Evolutionary conservation across 768 basidiomycete species (phyloP).

Genomic region (Xerocomus potaroensis): DNA sequence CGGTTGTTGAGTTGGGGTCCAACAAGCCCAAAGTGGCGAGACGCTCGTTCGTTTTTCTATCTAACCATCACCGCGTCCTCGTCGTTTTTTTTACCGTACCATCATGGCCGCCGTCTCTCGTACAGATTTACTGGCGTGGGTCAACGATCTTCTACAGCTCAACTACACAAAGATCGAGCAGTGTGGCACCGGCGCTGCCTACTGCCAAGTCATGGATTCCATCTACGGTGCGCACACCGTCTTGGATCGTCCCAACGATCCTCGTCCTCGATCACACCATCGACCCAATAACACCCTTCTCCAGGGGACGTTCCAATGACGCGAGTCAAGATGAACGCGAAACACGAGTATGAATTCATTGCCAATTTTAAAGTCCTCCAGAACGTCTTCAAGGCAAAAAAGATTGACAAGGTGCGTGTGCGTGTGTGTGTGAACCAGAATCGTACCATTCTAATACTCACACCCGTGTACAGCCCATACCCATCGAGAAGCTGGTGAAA

Average conservation of each 20-base stretch:
- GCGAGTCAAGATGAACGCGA: constrained; percentile 94
- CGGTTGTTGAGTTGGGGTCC: neutral
- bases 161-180: constrained; percentile 93
- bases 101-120: constrained; percentile 64
- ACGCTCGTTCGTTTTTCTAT: constrained; percentile 1
- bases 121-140: constrained; percentile 87
- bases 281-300: constrained; percentile 8
- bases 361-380: constrained; percentile 97
- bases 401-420: constrained; percentile 82
- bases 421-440: too few relatives aligned
- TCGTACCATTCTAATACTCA: constrained; percentile 5
- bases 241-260: constrained; percentile 21
- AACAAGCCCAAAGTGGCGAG: constrained; percentile 10
- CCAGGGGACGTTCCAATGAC: constrained; percentile 87
- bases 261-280: constrained; percentile 5
- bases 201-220: constrained; percentile 94
- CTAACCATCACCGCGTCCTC: constrained; percentile 2
- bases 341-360: constrained; percentile 92
- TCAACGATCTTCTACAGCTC: constrained; percentile 89
- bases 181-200: constrained; percentile 86
- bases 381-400: constrained; percentile 84
- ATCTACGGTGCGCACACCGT: constrained; percentile 71
- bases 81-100: constrained; percentile 6
- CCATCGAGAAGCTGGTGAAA: constrained; percentile 89
- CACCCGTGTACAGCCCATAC: constrained; percentile 66